Percentiles rank a stretch among this genome's conserved stretches.
Conservation (phyloP, 768 basidiomycete species). For the Lactarius deliciosus region DNA sequence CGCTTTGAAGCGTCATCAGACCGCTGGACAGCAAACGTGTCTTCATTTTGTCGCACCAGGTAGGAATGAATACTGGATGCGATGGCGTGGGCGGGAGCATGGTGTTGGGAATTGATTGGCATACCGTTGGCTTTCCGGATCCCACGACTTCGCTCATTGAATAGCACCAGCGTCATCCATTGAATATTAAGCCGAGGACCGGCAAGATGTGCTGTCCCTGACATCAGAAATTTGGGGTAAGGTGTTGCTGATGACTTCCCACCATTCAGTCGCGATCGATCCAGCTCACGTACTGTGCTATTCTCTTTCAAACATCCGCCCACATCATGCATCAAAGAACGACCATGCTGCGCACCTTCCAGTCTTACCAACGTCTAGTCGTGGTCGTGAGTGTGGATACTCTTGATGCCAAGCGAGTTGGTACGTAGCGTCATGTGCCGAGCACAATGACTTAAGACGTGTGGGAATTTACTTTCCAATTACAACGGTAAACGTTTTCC, state of each 20-base stretch:
- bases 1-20: neutral
- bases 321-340: slow-evolving; percentile 1
- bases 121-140: neutral
- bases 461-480: neutral
- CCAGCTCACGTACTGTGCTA: neutral
- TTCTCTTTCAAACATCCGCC: neutral
- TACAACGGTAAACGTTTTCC: neutral
- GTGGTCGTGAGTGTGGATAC: neutral
- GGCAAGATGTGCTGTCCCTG: neutral
- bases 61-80: neutral
- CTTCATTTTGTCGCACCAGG: neutral
- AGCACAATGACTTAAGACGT: neutral
- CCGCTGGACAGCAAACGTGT: neutral
- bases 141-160: neutral
- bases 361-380: neutral
- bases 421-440: neutral
- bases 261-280: neutral
- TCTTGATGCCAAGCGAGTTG: neutral
- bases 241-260: neutral
- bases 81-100: neutral
- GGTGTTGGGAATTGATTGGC: neutral
- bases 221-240: neutral
- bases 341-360: neutral
- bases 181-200: neutral
- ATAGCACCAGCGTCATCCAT: neutral